Percentiles rank a stretch among this genome's conserved stretches.
phyloP scores from a whole-genome alignment of 2,329 filamentous ascomycete species.

The Arthroderma sp. region DNA sequence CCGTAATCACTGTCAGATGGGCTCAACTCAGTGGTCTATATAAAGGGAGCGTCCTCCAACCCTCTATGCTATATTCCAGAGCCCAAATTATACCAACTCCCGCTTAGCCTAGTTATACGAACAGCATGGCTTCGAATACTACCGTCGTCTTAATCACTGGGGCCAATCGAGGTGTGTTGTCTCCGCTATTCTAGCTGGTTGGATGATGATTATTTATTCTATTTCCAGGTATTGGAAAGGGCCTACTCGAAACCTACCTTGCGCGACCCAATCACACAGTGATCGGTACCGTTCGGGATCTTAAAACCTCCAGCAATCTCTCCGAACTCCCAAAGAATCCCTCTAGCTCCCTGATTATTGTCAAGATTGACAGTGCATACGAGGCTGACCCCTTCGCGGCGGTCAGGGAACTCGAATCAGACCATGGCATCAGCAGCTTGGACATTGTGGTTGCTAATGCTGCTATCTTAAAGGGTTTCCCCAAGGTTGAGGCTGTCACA shows the following conservation, averaged over 20 bases:
- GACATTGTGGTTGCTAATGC: slow-evolving; percentile 46
- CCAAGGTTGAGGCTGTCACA: slow-evolving; percentile 12
- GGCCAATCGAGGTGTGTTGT: slow-evolving; percentile 21
- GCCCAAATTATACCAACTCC: too few species aligned
- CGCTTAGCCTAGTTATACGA: too few species aligned
- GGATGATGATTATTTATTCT: too few species aligned
- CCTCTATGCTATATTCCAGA: too few species aligned
- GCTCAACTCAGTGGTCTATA: too few species aligned
- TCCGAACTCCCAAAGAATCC: slow-evolving; percentile 21
- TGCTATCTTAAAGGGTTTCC: slow-evolving; percentile 24
- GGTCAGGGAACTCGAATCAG: slow-evolving; percentile 22
- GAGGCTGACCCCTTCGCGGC: slow-evolving; percentile 26
- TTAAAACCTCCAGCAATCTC: slow-evolving; percentile 8
- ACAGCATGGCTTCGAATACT: too few species aligned
- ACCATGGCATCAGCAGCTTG: slow-evolving; percentile 21
- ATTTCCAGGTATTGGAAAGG: too few species aligned
- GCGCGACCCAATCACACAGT: slow-evolving; percentile 25
- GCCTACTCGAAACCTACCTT: slow-evolving; percentile 26
- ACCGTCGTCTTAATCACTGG: not conserved
- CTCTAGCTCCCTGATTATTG: slow-evolving; percentile 29
- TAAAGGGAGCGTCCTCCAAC: too few species aligned
- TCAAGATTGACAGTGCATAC: slow-evolving; percentile 34
- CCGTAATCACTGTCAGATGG: too few species aligned
- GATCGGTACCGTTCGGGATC: slow-evolving; percentile 16
- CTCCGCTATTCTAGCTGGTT: too few species aligned